A percentile compares a stretch with the other conserved stretches of the same genome.
phyloP scores from a whole-genome alignment of 2,329 filamentous ascomycete species.

The Meredithiella fracta region DNA sequence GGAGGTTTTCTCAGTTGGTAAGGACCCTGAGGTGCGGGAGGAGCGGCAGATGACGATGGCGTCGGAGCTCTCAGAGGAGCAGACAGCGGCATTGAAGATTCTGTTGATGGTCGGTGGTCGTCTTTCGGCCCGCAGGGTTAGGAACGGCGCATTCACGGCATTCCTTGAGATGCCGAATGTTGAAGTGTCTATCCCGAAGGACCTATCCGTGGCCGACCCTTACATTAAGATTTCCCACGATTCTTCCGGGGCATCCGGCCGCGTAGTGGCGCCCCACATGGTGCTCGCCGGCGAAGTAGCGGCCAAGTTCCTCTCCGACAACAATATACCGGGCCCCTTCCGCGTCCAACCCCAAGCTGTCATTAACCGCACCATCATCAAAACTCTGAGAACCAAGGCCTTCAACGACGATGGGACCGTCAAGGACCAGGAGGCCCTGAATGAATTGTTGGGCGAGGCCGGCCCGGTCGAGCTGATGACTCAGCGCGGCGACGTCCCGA shows the following conservation, averaged over 20 bases:
- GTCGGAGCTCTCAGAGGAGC: slow-evolving; percentile 26
- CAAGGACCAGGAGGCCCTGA: slow-evolving; percentile 20
- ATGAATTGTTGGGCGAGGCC: slow-evolving; percentile 16
- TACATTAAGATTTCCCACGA: slow-evolving; percentile 26
- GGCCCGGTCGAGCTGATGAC: slow-evolving; percentile 37
- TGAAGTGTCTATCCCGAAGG: neutral
- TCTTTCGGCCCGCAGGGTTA: slow-evolving; percentile 27
- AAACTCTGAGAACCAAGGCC: neutral
- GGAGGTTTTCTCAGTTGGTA: slow-evolving; percentile 19
- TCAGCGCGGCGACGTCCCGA: slow-evolving; percentile 37
- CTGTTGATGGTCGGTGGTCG: slow-evolving; percentile 33
- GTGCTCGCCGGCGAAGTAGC: slow-evolving; percentile 44
- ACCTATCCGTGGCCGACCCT: slow-evolving; percentile 26
- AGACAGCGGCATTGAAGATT: slow-evolving; percentile 30
- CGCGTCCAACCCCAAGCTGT: slow-evolving; percentile 22
- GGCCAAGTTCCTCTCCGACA: slow-evolving; percentile 41
- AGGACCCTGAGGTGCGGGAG: slow-evolving; percentile 17
- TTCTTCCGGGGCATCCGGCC: slow-evolving; percentile 19
- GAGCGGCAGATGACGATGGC: slow-evolving; percentile 29
- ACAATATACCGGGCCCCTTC: slow-evolving; percentile 43
- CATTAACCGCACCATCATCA: neutral
- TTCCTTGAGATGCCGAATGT: neutral
- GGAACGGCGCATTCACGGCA: slow-evolving; percentile 3
- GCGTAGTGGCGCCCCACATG: slow-evolving; percentile 32
- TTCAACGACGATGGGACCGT: slow-evolving; percentile 13